Conservation (phyloP, 495 filamentous ascomycete genomes). For the Penicillium lagena region DNA sequence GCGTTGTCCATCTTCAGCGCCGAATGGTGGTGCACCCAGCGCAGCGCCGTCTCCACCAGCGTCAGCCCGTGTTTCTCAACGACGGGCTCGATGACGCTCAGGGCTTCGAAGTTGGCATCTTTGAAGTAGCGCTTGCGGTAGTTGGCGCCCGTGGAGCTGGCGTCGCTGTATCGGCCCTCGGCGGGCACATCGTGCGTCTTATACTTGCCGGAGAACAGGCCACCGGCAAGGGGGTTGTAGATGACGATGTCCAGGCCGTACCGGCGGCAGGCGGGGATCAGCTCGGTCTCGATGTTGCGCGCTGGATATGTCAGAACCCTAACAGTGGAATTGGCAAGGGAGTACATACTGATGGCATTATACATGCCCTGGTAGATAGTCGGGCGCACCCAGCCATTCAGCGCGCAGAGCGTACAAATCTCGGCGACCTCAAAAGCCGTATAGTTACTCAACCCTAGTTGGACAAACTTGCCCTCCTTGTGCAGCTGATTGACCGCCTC, state of each 20-base stretch:
- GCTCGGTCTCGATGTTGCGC: conserved; percentile 72
- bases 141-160: conserved; percentile 43
- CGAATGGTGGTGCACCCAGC: conserved; percentile 80
- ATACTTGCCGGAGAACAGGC: conserved; percentile 81
- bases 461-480: conserved; percentile 81
- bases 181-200: conserved; percentile 61
- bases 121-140: conserved; percentile 81
- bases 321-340: too few relatives aligned
- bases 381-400: conserved; percentile 63
- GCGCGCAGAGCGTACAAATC: conserved; percentile 73
- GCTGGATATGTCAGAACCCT: conserved; percentile 20
- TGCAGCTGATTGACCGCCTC: conserved; percentile 72
- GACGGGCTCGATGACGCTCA: conserved; percentile 66
- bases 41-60: conserved; percentile 73
- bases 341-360: conserved; percentile 48
- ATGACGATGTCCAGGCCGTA: conserved; percentile 83
- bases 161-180: conserved; percentile 65
- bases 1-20: conserved; percentile 67
- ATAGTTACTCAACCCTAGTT: conserved; percentile 77
- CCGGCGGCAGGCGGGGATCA: conserved; percentile 72
- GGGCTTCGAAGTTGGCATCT: conserved; percentile 69
- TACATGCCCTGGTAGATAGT: conserved; percentile 62
- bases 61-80: conserved; percentile 69
- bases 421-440: conserved; percentile 90
- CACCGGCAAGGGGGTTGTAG: conserved; percentile 88